phyloP scores from a whole-genome alignment of 2,329 filamentous ascomycete genomes.

The Trichoderma sp. region DNA sequence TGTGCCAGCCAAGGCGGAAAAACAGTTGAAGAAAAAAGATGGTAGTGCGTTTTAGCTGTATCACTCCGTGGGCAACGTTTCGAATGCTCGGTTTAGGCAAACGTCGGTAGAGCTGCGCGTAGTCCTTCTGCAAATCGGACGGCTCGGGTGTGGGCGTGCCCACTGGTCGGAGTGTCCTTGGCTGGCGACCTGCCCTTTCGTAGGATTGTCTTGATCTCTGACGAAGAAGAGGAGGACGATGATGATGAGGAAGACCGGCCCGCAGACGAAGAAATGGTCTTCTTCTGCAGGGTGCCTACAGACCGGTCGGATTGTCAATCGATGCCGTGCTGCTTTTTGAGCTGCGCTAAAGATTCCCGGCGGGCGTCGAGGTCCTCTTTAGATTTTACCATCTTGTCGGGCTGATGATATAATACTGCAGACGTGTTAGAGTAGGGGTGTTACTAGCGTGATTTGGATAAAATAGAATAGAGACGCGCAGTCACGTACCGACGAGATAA shows the following conservation, averaged over 20 bases:
- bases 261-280: conserved; percentile 56
- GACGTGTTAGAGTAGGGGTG: background rate
- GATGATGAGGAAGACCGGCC: conserved; percentile 62
- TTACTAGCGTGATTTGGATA: background rate
- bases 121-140: conserved; percentile 50
- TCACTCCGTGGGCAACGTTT: conserved; percentile 13
- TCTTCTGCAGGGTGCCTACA: conserved; percentile 55
- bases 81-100: conserved; percentile 41
- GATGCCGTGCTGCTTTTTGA: conserved; percentile 97
- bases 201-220: conserved; percentile 50
- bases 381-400: conserved; percentile 73
- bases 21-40: conserved; percentile 1
- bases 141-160: conserved; percentile 45
- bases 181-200: conserved; percentile 48
- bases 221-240: conserved; percentile 47
- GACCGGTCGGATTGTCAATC: conserved; percentile 87
- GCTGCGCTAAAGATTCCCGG: conserved; percentile 95
- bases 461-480: background rate
- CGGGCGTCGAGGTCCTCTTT: conserved; percentile 93
- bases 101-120: conserved; percentile 44
- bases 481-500: conserved; percentile 85
- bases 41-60: conserved; percentile 7
- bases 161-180: conserved; percentile 42
- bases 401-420: conserved; percentile 65
- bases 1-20: conserved; percentile 28